Evolutionary conservation across 352 stramenopile genomes (phyloP), one percentile per base, ranked within the genome.

Genomic region (Pythium periplocum): DNA sequence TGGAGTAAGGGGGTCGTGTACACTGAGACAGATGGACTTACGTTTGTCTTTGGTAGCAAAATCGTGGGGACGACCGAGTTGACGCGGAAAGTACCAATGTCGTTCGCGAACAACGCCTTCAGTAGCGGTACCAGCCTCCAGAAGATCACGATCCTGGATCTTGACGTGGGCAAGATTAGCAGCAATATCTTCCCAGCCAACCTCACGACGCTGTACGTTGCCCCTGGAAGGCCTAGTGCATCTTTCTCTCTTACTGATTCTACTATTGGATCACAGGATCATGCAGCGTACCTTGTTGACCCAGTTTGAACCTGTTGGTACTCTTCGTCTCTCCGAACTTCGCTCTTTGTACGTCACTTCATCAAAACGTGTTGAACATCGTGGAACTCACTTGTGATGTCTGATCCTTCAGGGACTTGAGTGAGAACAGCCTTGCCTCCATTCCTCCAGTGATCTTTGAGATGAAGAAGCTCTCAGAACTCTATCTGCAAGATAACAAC

Each of bases 391-490:
- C 40, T 35, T 10, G 39, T 59, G 4, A 45, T 71, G 39, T 65
- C 45, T 7, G 34, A 8, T 5, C 26, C 48, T 55, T 2, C 50
- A 91, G 80, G 57, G 78, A 91, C 51, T 56, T 91, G 50, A 65
- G 69, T 42, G 66, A 87, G 57, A 91, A 91, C 38, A 36, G 64
- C 31, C 53, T 91, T 11, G 76, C 80, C 0, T 64, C 76, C 12
- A 89, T 91, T 38, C 80, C 80, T 6, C 56, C 62, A 8, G 72
- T 85, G 58, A 78, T 90, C 60, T 90, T 83, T 68, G 70, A 84
- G 56, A 71, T 87, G 55, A 61, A 59, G 35, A 75, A 69, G 32
- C 68, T 91, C 48, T 75, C 66, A 34, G 63, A 68, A 35, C 63
- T 91, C 36, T 58, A 73, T 43, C 55, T 91, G 11, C 62, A 75